Evolutionary conservation across 768 basidiomycete genomes (phyloP).

Genomic region (Hygrocybe punicea): DNA sequence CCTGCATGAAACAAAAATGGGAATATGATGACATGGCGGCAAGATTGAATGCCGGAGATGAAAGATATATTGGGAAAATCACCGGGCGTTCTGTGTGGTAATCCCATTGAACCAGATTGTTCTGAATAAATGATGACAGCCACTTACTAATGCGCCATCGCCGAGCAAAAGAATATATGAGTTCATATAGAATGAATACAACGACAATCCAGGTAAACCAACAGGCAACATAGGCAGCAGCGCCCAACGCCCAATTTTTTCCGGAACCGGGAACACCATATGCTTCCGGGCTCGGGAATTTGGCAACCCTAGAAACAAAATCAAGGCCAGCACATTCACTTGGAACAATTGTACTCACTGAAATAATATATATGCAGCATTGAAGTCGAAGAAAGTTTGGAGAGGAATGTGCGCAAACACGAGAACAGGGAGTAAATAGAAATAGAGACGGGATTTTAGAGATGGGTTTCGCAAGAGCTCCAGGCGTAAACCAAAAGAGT

Average conservation of each 20-base stretch:
- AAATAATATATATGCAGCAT: constrained; percentile 76
- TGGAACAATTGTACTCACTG: too few relatives aligned
- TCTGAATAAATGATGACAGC: constrained; percentile 10
- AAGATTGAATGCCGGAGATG: constrained; percentile 70
- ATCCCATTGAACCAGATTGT: constrained; percentile 5
- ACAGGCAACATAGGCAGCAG: constrained; percentile 79
- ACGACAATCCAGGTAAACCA: constrained; percentile 72
- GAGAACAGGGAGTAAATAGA: constrained; percentile 66
- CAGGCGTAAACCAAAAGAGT: constrained; percentile 62
- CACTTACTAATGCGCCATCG: constrained; percentile 79
- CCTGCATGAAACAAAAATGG: constrained; percentile 79
- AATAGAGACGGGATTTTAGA: constrained; percentile 53
- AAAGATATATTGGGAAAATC: constrained; percentile 80
- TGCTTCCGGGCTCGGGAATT: constrained; percentile 66
- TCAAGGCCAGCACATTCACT: too few relatives aligned
- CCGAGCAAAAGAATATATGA: constrained; percentile 69
- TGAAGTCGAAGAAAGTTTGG: constrained; percentile 87
- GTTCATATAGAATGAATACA: constrained; percentile 73
- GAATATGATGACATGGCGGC: constrained; percentile 76
- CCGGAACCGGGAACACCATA: constrained; percentile 68
- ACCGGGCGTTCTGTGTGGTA: constrained; percentile 66
- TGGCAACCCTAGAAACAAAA: constrained; percentile 54
- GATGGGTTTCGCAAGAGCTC: constrained; percentile 65
- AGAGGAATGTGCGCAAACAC: constrained; percentile 68
- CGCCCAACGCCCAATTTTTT: constrained; percentile 77